These are phyloP conservation scores for Coemansia sp. DNA, from an alignment of 192 early-diverging fungal genomes.

Conservation along the genomic window DNA sequence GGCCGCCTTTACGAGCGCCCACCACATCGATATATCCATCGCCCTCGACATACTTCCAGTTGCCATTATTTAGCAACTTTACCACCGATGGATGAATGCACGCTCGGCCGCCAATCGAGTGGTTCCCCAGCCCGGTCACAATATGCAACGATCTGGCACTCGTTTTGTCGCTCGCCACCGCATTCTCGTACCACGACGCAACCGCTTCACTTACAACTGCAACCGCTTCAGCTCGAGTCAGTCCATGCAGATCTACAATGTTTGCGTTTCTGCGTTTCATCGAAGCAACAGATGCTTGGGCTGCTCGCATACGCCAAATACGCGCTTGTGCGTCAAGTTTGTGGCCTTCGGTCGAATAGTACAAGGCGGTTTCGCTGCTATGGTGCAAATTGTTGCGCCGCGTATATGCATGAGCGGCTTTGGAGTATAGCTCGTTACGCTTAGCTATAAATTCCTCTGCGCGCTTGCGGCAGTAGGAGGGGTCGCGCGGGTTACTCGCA, in stretches of 20 bases:
- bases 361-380: constrained; percentile 40
- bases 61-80: constrained; percentile 50
- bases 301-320: constrained; percentile 51
- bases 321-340: constrained; percentile 33
- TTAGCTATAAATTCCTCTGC: constrained; percentile 13
- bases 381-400: constrained; percentile 13
- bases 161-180: neutral
- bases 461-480: constrained; percentile 32
- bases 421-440: constrained; percentile 50
- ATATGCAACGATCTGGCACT: constrained; percentile 58
- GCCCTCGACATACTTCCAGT: constrained; percentile 60
- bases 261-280: constrained; percentile 53
- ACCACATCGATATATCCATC: constrained; percentile 57
- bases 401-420: constrained; percentile 34
- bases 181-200: constrained; percentile 50
- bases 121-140: constrained; percentile 66
- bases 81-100: constrained; percentile 58
- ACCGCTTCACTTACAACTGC: constrained; percentile 60
- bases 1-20: constrained; percentile 14
- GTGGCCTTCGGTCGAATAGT: constrained; percentile 46
- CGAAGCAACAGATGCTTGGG: constrained; percentile 38
- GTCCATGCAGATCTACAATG: constrained; percentile 69
- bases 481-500: constrained; percentile 19
- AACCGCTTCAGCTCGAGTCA: constrained; percentile 62
- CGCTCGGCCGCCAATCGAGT: constrained; percentile 60